phyloP scores from a whole-genome alignment of 2,329 filamentous ascomycete species.

The Penicillium decumbens region DNA sequence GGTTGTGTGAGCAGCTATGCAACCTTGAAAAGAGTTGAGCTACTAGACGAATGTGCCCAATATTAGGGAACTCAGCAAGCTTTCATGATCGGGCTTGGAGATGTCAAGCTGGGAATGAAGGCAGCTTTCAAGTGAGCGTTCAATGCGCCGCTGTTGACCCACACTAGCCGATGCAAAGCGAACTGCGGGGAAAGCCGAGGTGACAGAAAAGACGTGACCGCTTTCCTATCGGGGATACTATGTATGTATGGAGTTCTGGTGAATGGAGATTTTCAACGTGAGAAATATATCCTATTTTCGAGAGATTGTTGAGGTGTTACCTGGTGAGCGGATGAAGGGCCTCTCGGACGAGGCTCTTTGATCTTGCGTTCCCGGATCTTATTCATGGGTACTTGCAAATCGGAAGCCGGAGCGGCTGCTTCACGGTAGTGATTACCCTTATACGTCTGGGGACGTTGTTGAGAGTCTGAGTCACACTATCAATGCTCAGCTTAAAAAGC shows the following conservation, averaged over 20 bases:
- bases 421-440: no score
- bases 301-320: no score
- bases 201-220: slow-evolving; percentile 6
- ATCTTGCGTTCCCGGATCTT: no score
- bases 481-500: no score
- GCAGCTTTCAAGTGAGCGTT: slow-evolving; percentile 7
- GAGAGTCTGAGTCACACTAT: no score
- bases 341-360: no score
- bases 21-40: not conserved
- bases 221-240: slow-evolving; percentile 2
- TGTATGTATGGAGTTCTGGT: not conserved
- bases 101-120: slow-evolving; percentile 4
- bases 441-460: no score
- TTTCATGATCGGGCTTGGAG: slow-evolving; percentile 10
- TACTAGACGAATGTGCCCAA: slow-evolving; percentile 3
- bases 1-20: not conserved
- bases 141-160: slow-evolving; percentile 19
- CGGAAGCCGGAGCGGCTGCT: no score
- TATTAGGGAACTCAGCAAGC: not conserved
- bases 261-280: no score
- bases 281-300: no score
- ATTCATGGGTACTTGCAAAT: no score
- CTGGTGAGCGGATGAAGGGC: no score
- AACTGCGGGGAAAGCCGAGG: slow-evolving; percentile 32
- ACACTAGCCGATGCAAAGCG: slow-evolving; percentile 32